Evolutionary conservation across 1,139 yeast species (phyloP), one percentile per base, ranked within the genome.

Genomic region (Pichia sp.): DNA sequence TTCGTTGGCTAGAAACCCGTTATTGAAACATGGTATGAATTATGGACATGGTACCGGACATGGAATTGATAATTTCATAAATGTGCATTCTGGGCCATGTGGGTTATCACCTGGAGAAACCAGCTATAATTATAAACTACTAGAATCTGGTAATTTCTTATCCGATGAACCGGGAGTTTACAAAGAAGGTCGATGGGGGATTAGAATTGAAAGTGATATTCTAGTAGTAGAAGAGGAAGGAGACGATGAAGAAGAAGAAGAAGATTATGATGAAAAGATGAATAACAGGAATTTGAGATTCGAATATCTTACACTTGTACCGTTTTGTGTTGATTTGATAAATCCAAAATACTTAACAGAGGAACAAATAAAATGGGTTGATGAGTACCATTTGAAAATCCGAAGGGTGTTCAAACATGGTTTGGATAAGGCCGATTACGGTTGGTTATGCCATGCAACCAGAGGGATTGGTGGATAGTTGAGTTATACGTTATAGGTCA

Each of bases 11-110:
- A 66, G 84, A 51, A 73, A 72, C 53, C 78, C 82, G 1, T 68
- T 80, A 34, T 48, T 41, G 5, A 56, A 58, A 16, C 73, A 73
- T 51, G 84, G 84, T 0, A 65, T 76, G 47, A 79, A 75, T 57
- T 80, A 73, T 60, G 76, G 75, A 51, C 84, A 80, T 62, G 84
- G 84, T 9, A 75, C 83, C 0, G 84, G 84, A 0, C 84, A 80
- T 62, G 84, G 84, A 0, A 77, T 80, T 5, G 84, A 82, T 11
- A 72, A 79, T 46, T 79, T 74, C 64, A 79, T 82, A 6, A 71
- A 73, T 59, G 84, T 80, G 8, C 84, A 80, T 59, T 81, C 80
- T 53, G 75, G 77, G 0, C 84, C 84, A 0, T 69, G 80, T 52
- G 77, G 73, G 43, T 71, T 80, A 49, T 78, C 78, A 0, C 72